phyloP scores from a whole-genome alignment of 1,284 basidiomycete genomes.

The Dichomitus squalens region DNA sequence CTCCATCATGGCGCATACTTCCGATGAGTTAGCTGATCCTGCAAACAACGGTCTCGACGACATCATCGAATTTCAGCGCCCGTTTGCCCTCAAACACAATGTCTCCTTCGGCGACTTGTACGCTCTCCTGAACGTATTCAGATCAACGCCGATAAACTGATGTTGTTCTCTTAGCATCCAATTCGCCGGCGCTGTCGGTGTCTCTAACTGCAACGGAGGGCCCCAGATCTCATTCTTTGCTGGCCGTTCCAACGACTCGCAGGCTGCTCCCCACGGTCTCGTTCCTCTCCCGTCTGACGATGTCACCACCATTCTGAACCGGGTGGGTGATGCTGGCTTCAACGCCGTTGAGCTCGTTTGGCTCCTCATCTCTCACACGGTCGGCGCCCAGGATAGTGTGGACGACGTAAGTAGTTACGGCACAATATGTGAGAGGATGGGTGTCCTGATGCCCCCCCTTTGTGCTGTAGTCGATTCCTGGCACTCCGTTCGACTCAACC shows the following conservation, averaged over 20 bases:
- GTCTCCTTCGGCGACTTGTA: constrained; percentile 37
- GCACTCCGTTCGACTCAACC: constrained; percentile 36
- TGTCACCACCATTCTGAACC: constrained; percentile 32
- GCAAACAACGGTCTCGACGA: constrained; percentile 34
- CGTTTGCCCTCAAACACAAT: constrained; percentile 31
- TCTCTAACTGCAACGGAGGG: constrained; percentile 34
- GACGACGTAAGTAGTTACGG: constrained; percentile 18
- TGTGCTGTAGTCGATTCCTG: constrained; percentile 11
- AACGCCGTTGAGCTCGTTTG: constrained; percentile 31
- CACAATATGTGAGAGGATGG: background rate
- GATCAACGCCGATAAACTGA: background rate
- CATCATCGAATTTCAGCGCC: constrained; percentile 30
- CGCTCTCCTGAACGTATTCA: background rate
- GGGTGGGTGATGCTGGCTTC: constrained; percentile 32
- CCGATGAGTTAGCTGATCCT: constrained; percentile 28
- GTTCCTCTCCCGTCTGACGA: constrained; percentile 32
- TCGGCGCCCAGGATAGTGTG: constrained; percentile 31
- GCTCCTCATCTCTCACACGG: constrained; percentile 33
- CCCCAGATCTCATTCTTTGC: constrained; percentile 32
- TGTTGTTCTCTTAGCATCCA: constrained; percentile 26
- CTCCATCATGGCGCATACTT: constrained; percentile 31
- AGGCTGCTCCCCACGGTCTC: constrained; percentile 29
- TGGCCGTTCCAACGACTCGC: constrained; percentile 28
- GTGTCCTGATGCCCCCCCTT: background rate
- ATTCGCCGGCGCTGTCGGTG: constrained; percentile 35